A percentile compares a stretch with the other conserved stretches of the same genome.
Evolutionary conservation across 2,329 filamentous ascomycete genomes (phyloP).

Genomic region (Seiridium unicorne): DNA sequence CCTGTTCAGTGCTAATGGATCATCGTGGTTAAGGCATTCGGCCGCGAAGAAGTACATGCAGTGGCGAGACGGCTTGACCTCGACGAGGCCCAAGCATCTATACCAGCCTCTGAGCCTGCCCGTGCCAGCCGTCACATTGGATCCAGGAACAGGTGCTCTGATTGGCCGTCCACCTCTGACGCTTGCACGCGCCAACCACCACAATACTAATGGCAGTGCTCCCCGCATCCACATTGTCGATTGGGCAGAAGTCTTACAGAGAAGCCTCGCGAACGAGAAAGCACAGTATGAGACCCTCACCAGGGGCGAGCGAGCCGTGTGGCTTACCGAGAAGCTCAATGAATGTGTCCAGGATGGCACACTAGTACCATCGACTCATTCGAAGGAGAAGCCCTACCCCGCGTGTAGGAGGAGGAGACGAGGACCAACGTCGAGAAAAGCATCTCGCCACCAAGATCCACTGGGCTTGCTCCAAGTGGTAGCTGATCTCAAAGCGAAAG

Average conservation of each 20-base stretch:
- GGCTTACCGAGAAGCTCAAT: conserved; percentile 65
- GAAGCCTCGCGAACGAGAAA: conserved; percentile 72
- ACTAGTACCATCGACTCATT: conserved; percentile 44
- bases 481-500: conserved; percentile 61
- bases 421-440: conserved; percentile 14
- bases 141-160: conserved; percentile 9
- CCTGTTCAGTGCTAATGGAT: conserved; percentile 75
- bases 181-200: conserved; percentile 56
- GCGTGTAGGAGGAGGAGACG: conserved; percentile 23
- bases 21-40: conserved; percentile 78
- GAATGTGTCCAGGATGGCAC: conserved; percentile 68
- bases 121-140: conserved; percentile 13
- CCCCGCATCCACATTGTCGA: conserved; percentile 66
- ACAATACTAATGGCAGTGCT: conserved; percentile 28
- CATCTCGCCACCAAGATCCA: conserved; percentile 63
- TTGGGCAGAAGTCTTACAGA: conserved; percentile 81
- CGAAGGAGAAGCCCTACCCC: conserved; percentile 30
- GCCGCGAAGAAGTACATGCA: conserved; percentile 78
- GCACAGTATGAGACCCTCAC: conserved; percentile 64
- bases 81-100: conserved; percentile 28
- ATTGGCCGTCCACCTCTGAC: conserved; percentile 47
- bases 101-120: conserved; percentile 25
- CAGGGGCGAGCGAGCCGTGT: conserved; percentile 62
- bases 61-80: conserved; percentile 52
- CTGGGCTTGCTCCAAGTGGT: conserved; percentile 72